Base-by-base conservation (phyloP, 768 basidiomycete genomes). In the Brasilioporus rufonigricans region DNA sequence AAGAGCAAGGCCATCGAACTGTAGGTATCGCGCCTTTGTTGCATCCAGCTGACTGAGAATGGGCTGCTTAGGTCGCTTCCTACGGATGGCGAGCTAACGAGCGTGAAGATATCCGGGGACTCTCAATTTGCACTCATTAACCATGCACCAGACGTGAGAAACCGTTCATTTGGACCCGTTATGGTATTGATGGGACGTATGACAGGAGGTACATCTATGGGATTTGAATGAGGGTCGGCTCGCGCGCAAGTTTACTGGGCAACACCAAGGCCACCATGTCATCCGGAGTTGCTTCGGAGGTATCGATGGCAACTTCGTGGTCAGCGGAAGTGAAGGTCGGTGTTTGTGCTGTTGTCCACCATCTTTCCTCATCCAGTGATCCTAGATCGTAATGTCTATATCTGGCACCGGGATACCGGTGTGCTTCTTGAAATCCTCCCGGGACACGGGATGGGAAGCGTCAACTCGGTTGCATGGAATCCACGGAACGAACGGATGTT, bases 391-490 rank as follows among this genome's bases (percentile, higher is more conserved):
- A 89, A 89, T 58, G 87, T 98, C 43, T 97, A 98, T 74, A 83
- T 98, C 33, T 99, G 96, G 95, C 91, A 98, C 69, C 84, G 89
- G 44, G 88, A 92, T 62, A 87, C 88, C 11, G 89, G 88, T 2
- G 75, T 79, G 3, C 78, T 95, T 41, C 77, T 98, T n/a, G 93
- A 97, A 69, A 80, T 86, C n/a, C 80, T 99, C 3, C 70, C 81
- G 4, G 97, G 97, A 0, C 96, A 98, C 63, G 86, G 84, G n/a
- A 75, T 76, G 53, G 94, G 93, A 38, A 90, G 88, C 58, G 95
- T 99, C 57, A 99, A 98, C 69, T 87, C 90, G 14, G 95, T 98
- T 16, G 89, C 94, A 33, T 99, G 97, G 97, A 95, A 97, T 71
- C 93, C 93, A 19, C 78, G 78, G 47, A 89, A 93, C 66, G 81